Conservation (phyloP, 129 eudicot species). For the Saposhnikovia divaricata region DNA sequence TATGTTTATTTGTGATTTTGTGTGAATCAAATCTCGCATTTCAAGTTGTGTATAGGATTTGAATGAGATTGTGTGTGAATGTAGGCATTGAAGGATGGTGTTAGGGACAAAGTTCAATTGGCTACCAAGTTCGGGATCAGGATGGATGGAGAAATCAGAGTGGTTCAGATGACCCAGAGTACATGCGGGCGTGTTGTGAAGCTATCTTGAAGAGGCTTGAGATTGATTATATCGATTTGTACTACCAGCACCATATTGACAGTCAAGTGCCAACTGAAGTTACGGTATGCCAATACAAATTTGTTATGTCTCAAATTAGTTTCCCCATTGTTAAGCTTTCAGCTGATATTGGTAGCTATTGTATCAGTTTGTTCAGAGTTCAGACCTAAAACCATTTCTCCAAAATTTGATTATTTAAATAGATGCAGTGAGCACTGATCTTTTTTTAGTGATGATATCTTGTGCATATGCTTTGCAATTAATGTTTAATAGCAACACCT, state of each 20-base stretch:
- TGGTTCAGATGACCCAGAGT: constrained; percentile 35
- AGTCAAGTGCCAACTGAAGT: constrained; percentile 53
- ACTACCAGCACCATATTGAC: constrained; percentile 51
- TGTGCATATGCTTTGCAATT: too few species aligned
- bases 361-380: too few species aligned
- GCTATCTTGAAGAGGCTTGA: constrained; percentile 52
- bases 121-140: constrained; percentile 43
- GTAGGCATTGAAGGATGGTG: constrained; percentile 38
- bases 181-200: constrained; percentile 44
- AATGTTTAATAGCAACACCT: too few species aligned
- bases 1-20: too few species aligned
- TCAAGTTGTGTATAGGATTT: neutral
- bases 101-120: constrained; percentile 35
- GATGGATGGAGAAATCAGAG: constrained; percentile 21
- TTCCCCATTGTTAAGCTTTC: neutral
- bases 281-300: constrained; percentile 32
- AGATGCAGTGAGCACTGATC: too few species aligned
- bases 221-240: constrained; percentile 49
- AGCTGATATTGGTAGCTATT: neutral
- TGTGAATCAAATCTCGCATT: neutral
- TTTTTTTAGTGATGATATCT: too few species aligned
- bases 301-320: neutral
- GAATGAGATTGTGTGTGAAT: neutral
- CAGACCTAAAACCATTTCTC: too few species aligned
- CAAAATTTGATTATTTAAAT: neutral